Base-by-base conservation (phyloP, 192 early-diverging fungal species). In the Geranomyces michiganensis region DNA sequence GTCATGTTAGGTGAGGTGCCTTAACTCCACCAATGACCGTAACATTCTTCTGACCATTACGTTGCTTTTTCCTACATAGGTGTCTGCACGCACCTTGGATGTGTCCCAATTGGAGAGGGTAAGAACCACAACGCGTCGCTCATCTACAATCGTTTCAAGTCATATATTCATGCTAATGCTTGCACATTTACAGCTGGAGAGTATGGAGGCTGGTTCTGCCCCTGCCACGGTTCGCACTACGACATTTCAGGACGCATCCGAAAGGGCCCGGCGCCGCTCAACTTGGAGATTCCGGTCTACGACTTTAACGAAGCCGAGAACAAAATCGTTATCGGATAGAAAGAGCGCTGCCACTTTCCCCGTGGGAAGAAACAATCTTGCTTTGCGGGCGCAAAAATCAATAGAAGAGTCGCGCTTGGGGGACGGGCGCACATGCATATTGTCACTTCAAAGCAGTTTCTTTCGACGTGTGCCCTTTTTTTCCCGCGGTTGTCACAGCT, bases 141-240 rank as follows among this genome's bases (percentile, higher is more conserved):
- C 22, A 49, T 19, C 14, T 76, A 13, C 56, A n/a, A 13, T n/a
- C 22, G 12, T 58, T 58, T 24, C 22, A 41, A 10, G 36, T 41
- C 36, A 7, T 41, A 3, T 41, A 41, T 41, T 41, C 36, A 41
- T 41, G 36, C 36, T 41, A 41, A 41, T 10, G 10, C 36, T 4
- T 60, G 7, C 59, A 13, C 26, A n/a, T 32, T 21, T 14, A 62
- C 63, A 86, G 89, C 96, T 78, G 96, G 96, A 78, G 96, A 99
- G 63, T 99, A 88, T 81, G 93, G 93, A 76, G 96, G 96, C 74
- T 99, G 96, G 96, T 99, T 96, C 90, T 99, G 96, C 84, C 96
- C 96, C 61, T 99, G 96, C 90, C 96, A 99, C 85, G 96, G 96
- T 66, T 99, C 96, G 45, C 96, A 99, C 79, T 99, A 99, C 80